Percentiles rank a stretch among this genome's conserved stretches.
Evolutionary conservation across 805 yeast genomes (phyloP).

Genomic region (Naumovozyma baii): DNA sequence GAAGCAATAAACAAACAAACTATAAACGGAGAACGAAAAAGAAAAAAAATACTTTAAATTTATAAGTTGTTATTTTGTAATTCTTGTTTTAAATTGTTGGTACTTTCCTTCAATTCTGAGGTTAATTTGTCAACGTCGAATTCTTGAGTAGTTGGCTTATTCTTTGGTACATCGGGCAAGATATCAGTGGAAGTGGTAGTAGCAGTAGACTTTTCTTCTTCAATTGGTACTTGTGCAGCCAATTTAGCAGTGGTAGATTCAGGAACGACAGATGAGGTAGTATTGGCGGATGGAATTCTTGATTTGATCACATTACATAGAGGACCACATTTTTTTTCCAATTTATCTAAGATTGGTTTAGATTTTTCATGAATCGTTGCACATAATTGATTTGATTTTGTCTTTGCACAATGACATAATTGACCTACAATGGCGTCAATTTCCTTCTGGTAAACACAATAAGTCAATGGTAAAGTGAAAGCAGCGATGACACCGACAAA

Average conservation of each 20-base stretch:
- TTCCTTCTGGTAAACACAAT: slow-evolving; percentile 64
- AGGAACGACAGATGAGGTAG: slow-evolving; percentile 3
- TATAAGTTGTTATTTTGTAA: slow-evolving; percentile 22
- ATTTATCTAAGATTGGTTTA: slow-evolving; percentile 48
- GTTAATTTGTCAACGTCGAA: slow-evolving; percentile 17
- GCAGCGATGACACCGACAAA: slow-evolving; percentile 47
- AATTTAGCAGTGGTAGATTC: slow-evolving; percentile 19
- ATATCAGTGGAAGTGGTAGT: slow-evolving; percentile 29
- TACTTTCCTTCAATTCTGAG: slow-evolving; percentile 13
- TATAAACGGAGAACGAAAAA: background rate
- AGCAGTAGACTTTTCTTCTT: slow-evolving; percentile 13
- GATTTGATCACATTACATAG: slow-evolving; percentile 50
- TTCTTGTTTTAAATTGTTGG: slow-evolving; percentile 28
- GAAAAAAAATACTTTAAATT: background rate
- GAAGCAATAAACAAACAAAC: background rate
- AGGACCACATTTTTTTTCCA: slow-evolving; percentile 56
- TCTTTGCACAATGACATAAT: slow-evolving; percentile 38
- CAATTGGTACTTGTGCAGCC: slow-evolving; percentile 23
- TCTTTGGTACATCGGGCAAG: slow-evolving; percentile 32
- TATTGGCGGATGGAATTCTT: slow-evolving; percentile 33
- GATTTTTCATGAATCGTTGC: slow-evolving; percentile 46
- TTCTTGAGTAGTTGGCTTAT: slow-evolving; percentile 20
- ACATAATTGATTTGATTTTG: slow-evolving; percentile 38
- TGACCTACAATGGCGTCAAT: slow-evolving; percentile 56
- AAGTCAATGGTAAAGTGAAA: slow-evolving; percentile 69